These are phyloP conservation scores for Handroanthus guayacan DNA, from an alignment of 257 asterid genomes.

Conservation along the genomic window DNA sequence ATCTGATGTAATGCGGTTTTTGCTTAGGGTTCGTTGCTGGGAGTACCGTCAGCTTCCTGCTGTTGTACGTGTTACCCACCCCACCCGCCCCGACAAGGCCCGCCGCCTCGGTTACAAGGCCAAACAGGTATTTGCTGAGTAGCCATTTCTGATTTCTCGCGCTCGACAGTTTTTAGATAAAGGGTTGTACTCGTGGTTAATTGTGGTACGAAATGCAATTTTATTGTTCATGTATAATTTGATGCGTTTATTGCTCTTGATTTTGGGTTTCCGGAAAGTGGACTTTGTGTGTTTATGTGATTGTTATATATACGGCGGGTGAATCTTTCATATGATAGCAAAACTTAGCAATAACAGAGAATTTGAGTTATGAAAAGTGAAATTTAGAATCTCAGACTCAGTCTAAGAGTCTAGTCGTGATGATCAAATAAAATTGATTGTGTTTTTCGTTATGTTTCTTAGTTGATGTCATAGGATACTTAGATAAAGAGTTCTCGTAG, in stretches of 20 bases:
- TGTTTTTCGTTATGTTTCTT: too few relatives aligned
- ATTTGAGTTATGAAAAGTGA: too few relatives aligned
- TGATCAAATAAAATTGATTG: too few relatives aligned
- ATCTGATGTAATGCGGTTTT: constrained; percentile 71
- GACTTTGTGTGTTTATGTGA: neutral
- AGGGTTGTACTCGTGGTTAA: neutral
- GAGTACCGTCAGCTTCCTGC: constrained; percentile 80
- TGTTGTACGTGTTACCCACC: constrained; percentile 65
- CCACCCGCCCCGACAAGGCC: constrained; percentile 78
- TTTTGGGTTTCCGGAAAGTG: neutral
- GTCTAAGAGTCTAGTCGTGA: too few relatives aligned
- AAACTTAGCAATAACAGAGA: too few relatives aligned
- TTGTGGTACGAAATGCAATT: neutral
- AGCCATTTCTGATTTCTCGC: neutral
- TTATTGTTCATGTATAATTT: neutral
- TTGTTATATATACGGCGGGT: neutral
- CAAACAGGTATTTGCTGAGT: constrained; percentile 51
- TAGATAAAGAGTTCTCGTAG: too few relatives aligned
- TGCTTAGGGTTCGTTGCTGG: constrained; percentile 76
- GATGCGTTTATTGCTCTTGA: neutral
- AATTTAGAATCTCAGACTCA: too few relatives aligned
- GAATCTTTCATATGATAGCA: neutral
- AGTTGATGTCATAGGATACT: too few relatives aligned
- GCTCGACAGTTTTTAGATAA: neutral
- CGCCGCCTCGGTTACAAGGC: constrained; percentile 80